Percentiles rank a stretch among this genome's conserved stretches.
Evolutionary conservation across 129 eudicot species (phyloP).

Genomic region (Chrysanthemum makinoi): DNA sequence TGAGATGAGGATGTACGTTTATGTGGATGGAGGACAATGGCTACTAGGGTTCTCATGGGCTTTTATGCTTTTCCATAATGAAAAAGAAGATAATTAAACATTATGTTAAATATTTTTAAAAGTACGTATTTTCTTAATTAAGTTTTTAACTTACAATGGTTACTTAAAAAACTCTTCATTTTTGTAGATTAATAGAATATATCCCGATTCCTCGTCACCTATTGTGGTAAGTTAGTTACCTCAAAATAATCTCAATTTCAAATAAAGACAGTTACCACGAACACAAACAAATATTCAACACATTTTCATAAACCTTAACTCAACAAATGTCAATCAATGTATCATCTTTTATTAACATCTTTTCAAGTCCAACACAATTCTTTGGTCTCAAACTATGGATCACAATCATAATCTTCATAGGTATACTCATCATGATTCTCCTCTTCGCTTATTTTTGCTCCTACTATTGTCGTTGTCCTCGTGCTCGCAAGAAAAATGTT

Average conservation of each 20-base stretch:
- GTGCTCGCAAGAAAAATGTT: slow-evolving; percentile 4
- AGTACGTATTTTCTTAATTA: too few species aligned
- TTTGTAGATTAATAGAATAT: background rate
- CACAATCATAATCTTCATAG: slow-evolving; percentile 27
- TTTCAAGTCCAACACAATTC: slow-evolving; percentile 33
- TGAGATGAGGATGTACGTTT: too few species aligned
- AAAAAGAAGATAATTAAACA: too few species aligned
- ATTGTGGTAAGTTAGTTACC: background rate
- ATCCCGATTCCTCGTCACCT: slow-evolving; percentile 6
- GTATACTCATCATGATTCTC: slow-evolving; percentile 11
- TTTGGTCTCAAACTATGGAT: slow-evolving; percentile 44
- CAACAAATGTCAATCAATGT: slow-evolving; percentile 19
- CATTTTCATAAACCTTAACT: background rate
- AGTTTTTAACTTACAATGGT: too few species aligned
- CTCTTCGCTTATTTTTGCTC: slow-evolving; percentile 3
- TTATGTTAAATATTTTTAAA: too few species aligned
- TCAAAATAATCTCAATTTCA: background rate
- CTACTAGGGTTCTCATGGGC: too few species aligned
- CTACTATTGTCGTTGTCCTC: background rate
- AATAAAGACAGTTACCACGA: background rate
- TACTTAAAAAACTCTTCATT: too few species aligned
- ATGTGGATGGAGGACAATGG: too few species aligned
- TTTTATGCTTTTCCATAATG: too few species aligned
- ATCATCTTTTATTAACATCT: slow-evolving; percentile 14
- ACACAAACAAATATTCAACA: background rate